Base-by-base conservation (phyloP, 768 basidiomycete genomes). In the Hygrophorus pudorinus region DNA sequence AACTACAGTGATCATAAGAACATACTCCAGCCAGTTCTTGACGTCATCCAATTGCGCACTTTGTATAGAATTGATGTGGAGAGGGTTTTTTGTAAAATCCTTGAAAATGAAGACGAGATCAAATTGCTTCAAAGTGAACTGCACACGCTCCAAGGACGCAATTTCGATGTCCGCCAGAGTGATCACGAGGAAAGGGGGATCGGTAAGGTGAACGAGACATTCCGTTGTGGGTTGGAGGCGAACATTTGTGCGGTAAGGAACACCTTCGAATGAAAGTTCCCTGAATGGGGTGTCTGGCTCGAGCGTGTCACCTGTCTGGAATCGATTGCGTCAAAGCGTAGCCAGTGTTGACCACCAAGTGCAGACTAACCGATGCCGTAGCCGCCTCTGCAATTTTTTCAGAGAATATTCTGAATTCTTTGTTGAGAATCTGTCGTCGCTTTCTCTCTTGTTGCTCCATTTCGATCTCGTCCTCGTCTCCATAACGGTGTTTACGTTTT, bases 391-490 rank as follows among this genome's bases (percentile, higher is more conserved):
- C 82, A 40, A 98, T 75, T 62, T 88, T 90, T 57, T 94, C 87
- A 0, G 92, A 85, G 61, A 97, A 99, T 17, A 78, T 70, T 58
- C 88, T 91, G 63, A 98, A 92, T 58, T 96, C 90, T 58, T 84
- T 90, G 70, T 99, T 98, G 30, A 96, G 70, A 62, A 83, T 70
- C 42, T 85, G 85, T 41, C 92, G 71, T 24, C 91, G 81, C 63
- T 85, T 90, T 40, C 93, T 72, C 61, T 99, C 96, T 60, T 92
- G 89, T 58, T 98, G 94, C 59, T 98, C 96, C 67, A 94, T 86
- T 68, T 98, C 93, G 48, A 98, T 92, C 64, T 98, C 96, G 59
- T 99, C 96, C 61, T 99, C 96, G 56, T 98, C 96, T 21, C 92
- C 92, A 56, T 97, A 97, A 44, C 94, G 79, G 55, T 92, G 87